phyloP scores from a whole-genome alignment of 257 asterid species.

The Coffea eugenioides region DNA sequence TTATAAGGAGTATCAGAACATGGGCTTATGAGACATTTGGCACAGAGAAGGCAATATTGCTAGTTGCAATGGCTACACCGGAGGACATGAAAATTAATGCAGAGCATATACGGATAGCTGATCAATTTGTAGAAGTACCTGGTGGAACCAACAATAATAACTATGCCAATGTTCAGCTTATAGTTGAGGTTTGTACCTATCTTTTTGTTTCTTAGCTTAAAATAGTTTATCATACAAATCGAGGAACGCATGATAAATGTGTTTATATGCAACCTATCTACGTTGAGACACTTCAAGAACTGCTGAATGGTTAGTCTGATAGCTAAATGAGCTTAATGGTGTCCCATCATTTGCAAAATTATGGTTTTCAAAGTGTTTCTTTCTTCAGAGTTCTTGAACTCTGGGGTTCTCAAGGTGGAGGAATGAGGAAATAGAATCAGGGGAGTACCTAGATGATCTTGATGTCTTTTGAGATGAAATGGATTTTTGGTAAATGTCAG shows the following conservation, averaged over 20 bases:
- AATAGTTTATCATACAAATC: conserved; percentile 1
- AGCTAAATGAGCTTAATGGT: conserved; percentile 3
- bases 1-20: conserved; percentile 91
- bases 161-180: conserved; percentile 98
- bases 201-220: conserved; percentile 7
- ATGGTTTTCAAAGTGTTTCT: background rate
- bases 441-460: background rate
- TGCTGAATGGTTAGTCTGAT: background rate
- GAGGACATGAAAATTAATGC: conserved; percentile 99
- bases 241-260: background rate
- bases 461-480: background rate
- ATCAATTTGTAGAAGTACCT: conserved; percentile 98
- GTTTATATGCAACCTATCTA: background rate
- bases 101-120: conserved; percentile 98
- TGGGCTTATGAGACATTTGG: conserved; percentile 99
- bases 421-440: background rate
- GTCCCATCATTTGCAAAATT: background rate
- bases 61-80: conserved; percentile 99
- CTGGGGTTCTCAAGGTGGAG: background rate
- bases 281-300: background rate
- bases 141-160: conserved; percentile 98
- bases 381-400: conserved; percentile 1
- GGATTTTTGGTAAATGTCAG: background rate
- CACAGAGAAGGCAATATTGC: conserved; percentile 86
- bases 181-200: conserved; percentile 75